A percentile compares a stretch with the other conserved stretches of the same genome.
phyloP scores from a whole-genome alignment of 2,329 filamentous ascomycete species.

The Penicillium brasilianum region DNA sequence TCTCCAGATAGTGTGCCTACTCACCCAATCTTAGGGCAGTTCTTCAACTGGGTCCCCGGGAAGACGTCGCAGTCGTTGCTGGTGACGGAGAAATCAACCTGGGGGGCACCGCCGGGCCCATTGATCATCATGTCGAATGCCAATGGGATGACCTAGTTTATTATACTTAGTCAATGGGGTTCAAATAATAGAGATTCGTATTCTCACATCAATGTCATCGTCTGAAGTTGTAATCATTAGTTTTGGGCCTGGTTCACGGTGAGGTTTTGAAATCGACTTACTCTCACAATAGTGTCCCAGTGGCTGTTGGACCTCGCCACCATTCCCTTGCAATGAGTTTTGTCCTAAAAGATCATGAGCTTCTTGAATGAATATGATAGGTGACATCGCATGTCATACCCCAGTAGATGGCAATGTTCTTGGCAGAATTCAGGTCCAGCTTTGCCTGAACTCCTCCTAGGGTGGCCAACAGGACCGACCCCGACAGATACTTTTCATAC shows the following conservation, averaged over 20 bases:
- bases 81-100: conserved; percentile 68
- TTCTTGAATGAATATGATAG: background rate
- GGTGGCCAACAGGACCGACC: conserved; percentile 37
- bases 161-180: conserved; percentile 17
- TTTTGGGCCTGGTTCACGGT: background rate
- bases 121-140: conserved; percentile 66
- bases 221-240: conserved; percentile 31
- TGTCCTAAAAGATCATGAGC: conserved; percentile 51
- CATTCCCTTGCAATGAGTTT: conserved; percentile 61
- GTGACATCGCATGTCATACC: conserved; percentile 38
- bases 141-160: conserved; percentile 63
- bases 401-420: conserved; percentile 71
- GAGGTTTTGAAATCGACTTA: conserved; percentile 40
- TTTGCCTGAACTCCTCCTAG: conserved; percentile 44
- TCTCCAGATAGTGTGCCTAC: conserved; percentile 25
- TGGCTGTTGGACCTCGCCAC: conserved; percentile 57
- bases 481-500: conserved; percentile 30
- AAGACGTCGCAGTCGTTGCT: conserved; percentile 67
- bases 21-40: conserved; percentile 69
- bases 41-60: conserved; percentile 60
- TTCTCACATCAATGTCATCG: conserved; percentile 26
- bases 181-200: background rate
- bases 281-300: conserved; percentile 65
- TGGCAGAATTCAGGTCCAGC: conserved; percentile 51
- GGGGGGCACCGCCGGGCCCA: conserved; percentile 54